Base-by-base conservation (phyloP, 352 stramenopile species). In the Salisapilia sapeloensis region DNA sequence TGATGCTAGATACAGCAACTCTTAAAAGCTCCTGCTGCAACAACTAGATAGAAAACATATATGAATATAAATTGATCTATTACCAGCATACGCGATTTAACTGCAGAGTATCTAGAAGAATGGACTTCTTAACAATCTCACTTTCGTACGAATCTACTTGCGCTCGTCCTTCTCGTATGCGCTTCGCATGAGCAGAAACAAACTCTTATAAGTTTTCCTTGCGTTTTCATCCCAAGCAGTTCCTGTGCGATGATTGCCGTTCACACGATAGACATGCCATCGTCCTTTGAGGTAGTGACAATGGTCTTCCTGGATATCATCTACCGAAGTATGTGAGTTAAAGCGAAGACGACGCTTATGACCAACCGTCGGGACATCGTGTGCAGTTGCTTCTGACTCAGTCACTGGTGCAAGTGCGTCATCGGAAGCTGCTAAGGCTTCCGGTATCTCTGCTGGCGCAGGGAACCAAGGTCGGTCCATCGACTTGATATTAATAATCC, bases 301-400 rank as follows among this genome's bases (percentile, higher is more conserved):
- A 22, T 16, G 2, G n/a, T n/a, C n/a, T n/a, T n/a, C n/a, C 18
- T 67, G 57, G 29, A 83, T 67, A 24, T 46, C 59, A 30, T 79
- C 56, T 32, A 86, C 77, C 16, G 66, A 81, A 32, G 81, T 79
- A 36, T 83, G 65, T 23, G 70, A 86, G 21, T 55, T 54, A 13
- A 56, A 70, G n/a, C 65, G 50, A 31, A 1, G 56, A 47, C 11
- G 60, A n/a, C n/a, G n/a, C n/a, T n/a, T n/a, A n/a, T n/a, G n/a
- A n/a, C n/a, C n/a, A n/a, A n/a, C n/a, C n/a, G n/a, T n/a, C n/a
- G 42, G 20, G 40, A 42, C n/a, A n/a, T n/a, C n/a, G n/a, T n/a
- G n/a, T n/a, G n/a, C n/a, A n/a, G n/a, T n/a, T n/a, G n/a, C 33
- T 16, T 50, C 20, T n/a, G 56, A 25, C 46, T 53, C 35, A 13